Evolutionary conservation across 805 yeast genomes (phyloP), one percentile per base, ranked within the genome.

Genomic region (Lipomyces starkeyi): DNA sequence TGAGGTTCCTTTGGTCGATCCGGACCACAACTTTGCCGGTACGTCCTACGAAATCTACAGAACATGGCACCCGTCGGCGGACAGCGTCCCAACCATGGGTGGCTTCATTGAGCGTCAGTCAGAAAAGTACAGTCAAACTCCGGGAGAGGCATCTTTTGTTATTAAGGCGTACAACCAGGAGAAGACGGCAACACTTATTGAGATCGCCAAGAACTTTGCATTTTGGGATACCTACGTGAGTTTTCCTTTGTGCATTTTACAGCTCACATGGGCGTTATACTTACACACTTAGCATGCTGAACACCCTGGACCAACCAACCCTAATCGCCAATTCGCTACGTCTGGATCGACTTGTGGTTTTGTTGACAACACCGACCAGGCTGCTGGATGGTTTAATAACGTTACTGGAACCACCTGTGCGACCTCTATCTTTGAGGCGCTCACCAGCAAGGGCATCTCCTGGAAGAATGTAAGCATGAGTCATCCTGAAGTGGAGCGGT

Each of bases 291-390:
- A 58, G 56, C 61, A 58, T 17, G 61, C 61, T 43, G 61, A 58
- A 17, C 61, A 58, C 55, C 61, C 61, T 17, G 61, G 61, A 27
- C 55, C 61, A 6, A 58, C 61, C 13, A n/a, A 35, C 61, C 61
- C 61, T 20, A 58, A 58, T 9, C 61, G 61, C 8, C 32, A 27
- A 9, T 58, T 58, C 11, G 61, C 61, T 49, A 58, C 61, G 29
- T 29, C 61, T 58, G 61, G 61, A 5, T 58, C 61, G n/a, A 58
- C 61, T 47, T 58, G 61, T 1, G 61, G 61, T 3, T 35, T 27
- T 29, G 55, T 58, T 20, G 61, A 58, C 61, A 54, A 54, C 37
- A 58, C 61, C 57, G 61, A n/a, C 20, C 61, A 43, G 61, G 32
- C 61, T 9, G 37, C 58, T 54, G 61, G 61, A n/a, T 32, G 20